Conservation (phyloP, 139 green algal genomes). For the Coccomyxa sp. region DNA sequence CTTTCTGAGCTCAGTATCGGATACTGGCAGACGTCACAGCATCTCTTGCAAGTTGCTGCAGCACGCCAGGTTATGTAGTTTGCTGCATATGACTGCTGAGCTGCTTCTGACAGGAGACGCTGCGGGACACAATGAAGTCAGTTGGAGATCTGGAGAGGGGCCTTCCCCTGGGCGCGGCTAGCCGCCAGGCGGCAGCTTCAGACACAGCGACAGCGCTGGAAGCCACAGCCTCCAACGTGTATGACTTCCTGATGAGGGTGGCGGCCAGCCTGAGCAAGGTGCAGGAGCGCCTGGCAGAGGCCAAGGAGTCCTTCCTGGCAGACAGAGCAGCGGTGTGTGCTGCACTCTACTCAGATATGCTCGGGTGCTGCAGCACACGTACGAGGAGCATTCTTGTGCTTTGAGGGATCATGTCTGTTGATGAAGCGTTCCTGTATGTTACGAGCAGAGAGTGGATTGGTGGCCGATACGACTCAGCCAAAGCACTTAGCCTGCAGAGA, state of each 20-base stretch:
- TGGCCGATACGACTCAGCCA: no score
- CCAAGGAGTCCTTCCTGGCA: conserved; percentile 19
- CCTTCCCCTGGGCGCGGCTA: conserved; percentile 8
- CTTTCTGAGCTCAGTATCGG: no score
- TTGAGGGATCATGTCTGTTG: no score
- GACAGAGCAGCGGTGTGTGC: background rate
- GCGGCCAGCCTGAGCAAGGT: conserved; percentile 30
- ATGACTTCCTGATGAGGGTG: conserved; percentile 33
- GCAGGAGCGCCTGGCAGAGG: conserved; percentile 24
- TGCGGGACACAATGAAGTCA: background rate
- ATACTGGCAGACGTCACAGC: no score
- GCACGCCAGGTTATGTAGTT: conserved; percentile 14
- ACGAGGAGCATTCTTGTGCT: no score
- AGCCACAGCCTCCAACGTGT: conserved; percentile 29
- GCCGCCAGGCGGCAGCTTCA: background rate
- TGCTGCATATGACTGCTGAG: background rate
- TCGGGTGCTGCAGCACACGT: no score
- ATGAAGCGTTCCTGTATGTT: no score
- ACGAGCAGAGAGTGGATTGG: no score
- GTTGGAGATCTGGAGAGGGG: conserved; percentile 32
- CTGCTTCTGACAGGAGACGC: background rate
- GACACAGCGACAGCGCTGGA: conserved; percentile 18
- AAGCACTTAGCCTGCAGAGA: no score
- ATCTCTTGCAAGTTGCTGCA: no score
- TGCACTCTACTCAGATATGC: no score